A percentile compares a stretch with the other conserved stretches of the same genome.
Conservation (phyloP, 805 yeast genomes). For the Candida nitratophila region DNA sequence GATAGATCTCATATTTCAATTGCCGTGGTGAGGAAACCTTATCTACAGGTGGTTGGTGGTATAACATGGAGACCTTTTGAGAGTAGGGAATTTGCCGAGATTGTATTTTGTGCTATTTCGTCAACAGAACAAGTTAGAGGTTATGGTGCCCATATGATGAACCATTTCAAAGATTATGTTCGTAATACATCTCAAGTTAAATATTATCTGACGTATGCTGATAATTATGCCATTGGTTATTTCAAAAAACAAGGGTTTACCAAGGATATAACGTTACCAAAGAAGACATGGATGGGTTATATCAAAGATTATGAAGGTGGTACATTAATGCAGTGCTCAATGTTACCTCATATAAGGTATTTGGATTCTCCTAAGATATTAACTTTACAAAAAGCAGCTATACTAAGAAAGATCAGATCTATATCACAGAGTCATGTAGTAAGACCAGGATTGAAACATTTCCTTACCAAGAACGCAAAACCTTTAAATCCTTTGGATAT, state of each 20-base stretch:
- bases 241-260: slow-evolving; percentile 98
- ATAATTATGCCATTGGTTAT: slow-evolving; percentile 97
- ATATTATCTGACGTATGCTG: slow-evolving; percentile 92
- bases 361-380: slow-evolving; percentile 83
- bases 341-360: slow-evolving; percentile 85
- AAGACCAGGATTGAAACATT: slow-evolving; percentile 72
- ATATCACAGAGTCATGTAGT: slow-evolving; percentile 75
- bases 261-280: slow-evolving; percentile 83
- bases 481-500: slow-evolving; percentile 74
- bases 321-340: slow-evolving; percentile 93
- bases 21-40: slow-evolving; percentile 89
- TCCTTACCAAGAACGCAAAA: slow-evolving; percentile 41
- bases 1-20: slow-evolving; percentile 92
- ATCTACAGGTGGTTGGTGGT: slow-evolving; percentile 91
- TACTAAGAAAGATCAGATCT: slow-evolving; percentile 73
- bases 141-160: slow-evolving; percentile 98
- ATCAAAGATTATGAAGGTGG: slow-evolving; percentile 99
- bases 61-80: slow-evolving; percentile 94
- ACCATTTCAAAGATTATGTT: slow-evolving; percentile 93
- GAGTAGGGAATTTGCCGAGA: slow-evolving; percentile 88
- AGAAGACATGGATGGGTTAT: slow-evolving; percentile 93
- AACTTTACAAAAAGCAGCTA: slow-evolving; percentile 85
- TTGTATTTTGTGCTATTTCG: slow-evolving; percentile 96
- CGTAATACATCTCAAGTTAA: slow-evolving; percentile 78
- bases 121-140: slow-evolving; percentile 98